Evolutionary conservation across 768 basidiomycete species (phyloP), one percentile per base, ranked within the genome.

Genomic region (Boletus rufocinnamomeus): DNA sequence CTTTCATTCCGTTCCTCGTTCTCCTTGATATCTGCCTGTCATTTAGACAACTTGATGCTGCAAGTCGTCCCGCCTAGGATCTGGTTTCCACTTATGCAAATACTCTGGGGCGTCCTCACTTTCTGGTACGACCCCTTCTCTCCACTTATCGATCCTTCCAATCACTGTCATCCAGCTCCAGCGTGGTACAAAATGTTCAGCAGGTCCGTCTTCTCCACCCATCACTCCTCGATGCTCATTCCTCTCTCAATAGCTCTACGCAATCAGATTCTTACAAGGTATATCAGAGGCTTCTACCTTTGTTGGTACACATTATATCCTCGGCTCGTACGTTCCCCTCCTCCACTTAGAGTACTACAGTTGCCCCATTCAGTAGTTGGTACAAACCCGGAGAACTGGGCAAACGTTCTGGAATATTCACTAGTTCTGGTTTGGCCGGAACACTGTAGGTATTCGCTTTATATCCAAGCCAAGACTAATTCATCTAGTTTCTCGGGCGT

Each of bases 221-320:
- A 3, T 44, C 3, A 21, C 21, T 23, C 11, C 21, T 3, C 6
- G 32, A 3, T 48, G 17, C 28, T 38, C 28, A 57, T 13, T 49
- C 58, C 45, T 7, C 16, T 45, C 44, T 56, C 54, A 52, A 11
- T 52, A 87, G 85, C 74, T 90, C 51, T 87, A 85, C 69, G 85
- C 77, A 30, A 86, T 90, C 59, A 80, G 87, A 10, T 89, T 91
- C 67, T 80, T 89, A 54, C 87, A 88, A 70, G 89, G 86, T 25
- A 76, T 89, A 56, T 82, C 84, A 8, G 89, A 91, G 70, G 82
- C 87, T 0, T 88, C 87, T 9, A 91, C 88, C 2, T 91, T 91
- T 69, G 86, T 86, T 28, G 89, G 89, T 37, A 84, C 86, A 17
- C 87, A 87, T 62, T 87, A 87, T 65, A 76, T 89, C 61, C 82